Evolutionary conservation across 306 rosid genomes (phyloP).

Genomic region (Clitoria ternatea): DNA sequence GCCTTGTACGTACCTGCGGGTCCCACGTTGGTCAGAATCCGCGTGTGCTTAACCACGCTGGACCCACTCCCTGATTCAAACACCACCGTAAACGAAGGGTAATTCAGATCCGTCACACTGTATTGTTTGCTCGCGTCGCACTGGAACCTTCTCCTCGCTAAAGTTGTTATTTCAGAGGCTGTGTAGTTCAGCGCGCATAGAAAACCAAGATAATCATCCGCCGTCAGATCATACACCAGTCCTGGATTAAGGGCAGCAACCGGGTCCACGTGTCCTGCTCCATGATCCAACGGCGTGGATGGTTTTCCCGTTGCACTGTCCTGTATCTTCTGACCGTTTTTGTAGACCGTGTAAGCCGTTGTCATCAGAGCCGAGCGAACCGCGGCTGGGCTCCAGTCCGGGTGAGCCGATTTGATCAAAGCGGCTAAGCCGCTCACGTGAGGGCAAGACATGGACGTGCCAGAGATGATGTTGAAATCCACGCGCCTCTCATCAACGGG

Average conservation of each 20-base stretch:
- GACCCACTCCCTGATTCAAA: slow-evolving; percentile 35
- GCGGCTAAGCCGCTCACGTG: slow-evolving; percentile 93
- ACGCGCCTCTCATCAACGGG: slow-evolving; percentile 62
- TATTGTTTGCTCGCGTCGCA: slow-evolving; percentile 53
- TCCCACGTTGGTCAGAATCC: slow-evolving; percentile 76
- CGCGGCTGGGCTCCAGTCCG: slow-evolving; percentile 90
- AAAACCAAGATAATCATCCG: slow-evolving; percentile 58
- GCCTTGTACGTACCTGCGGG: slow-evolving; percentile 64
- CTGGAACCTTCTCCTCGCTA: slow-evolving; percentile 54
- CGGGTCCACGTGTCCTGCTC: slow-evolving; percentile 90
- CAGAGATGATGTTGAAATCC: slow-evolving; percentile 83
- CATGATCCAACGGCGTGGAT: slow-evolving; percentile 85
- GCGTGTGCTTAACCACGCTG: slow-evolving; percentile 41
- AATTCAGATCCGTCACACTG: slow-evolving; percentile 72
- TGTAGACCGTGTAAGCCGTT: slow-evolving; percentile 76
- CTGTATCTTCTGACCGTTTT: slow-evolving; percentile 39
- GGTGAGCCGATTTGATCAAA: slow-evolving; percentile 69
- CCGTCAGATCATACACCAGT: slow-evolving; percentile 65
- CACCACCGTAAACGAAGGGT: slow-evolving; percentile 75
- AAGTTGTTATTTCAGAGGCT: slow-evolving; percentile 23
- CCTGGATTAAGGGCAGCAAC: slow-evolving; percentile 70
- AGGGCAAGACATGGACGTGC: slow-evolving; percentile 98
- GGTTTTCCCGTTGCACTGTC: slow-evolving; percentile 66
- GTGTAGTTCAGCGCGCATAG: slow-evolving; percentile 74
- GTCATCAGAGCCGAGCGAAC: slow-evolving; percentile 90